Evolutionary conservation across 106 monocot genomes (phyloP).

Genomic region (Gastrodia elata): DNA sequence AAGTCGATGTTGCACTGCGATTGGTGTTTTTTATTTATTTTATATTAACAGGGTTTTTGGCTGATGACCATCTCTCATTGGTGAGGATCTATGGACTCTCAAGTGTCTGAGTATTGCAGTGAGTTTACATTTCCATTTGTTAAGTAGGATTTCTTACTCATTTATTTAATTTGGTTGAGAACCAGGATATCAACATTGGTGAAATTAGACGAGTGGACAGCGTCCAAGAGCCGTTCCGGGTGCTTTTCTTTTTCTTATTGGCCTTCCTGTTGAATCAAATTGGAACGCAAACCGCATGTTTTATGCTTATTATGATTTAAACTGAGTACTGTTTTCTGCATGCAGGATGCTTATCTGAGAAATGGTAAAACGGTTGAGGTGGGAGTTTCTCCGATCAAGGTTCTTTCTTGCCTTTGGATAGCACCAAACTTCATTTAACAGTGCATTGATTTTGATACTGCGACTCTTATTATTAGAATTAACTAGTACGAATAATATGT

Average conservation of each 20-base stretch:
- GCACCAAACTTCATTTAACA: background rate
- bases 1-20: background rate
- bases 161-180: conserved; percentile 8
- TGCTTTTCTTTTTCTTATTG: background rate
- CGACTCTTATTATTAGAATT: background rate
- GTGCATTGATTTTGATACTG: background rate
- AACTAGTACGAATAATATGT: background rate
- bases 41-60: conserved; percentile 12
- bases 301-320: background rate
- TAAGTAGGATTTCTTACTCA: background rate
- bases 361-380: background rate
- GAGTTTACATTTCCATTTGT: background rate
- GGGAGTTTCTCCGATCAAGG: background rate
- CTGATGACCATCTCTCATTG: conserved; percentile 10
- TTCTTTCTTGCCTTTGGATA: background rate
- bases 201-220: conserved; percentile 2
- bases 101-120: background rate
- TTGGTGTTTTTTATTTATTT: conserved; percentile 1
- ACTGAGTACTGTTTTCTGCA: background rate
- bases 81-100: conserved; percentile 12
- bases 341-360: conserved; percentile 5
- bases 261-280: background rate
- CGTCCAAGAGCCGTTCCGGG: conserved; percentile 8
- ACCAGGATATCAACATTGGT: conserved; percentile 11
- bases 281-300: background rate